Base-by-base conservation (phyloP, 2,329 filamentous ascomycete species). In the Rutstroemia sydowiana region DNA sequence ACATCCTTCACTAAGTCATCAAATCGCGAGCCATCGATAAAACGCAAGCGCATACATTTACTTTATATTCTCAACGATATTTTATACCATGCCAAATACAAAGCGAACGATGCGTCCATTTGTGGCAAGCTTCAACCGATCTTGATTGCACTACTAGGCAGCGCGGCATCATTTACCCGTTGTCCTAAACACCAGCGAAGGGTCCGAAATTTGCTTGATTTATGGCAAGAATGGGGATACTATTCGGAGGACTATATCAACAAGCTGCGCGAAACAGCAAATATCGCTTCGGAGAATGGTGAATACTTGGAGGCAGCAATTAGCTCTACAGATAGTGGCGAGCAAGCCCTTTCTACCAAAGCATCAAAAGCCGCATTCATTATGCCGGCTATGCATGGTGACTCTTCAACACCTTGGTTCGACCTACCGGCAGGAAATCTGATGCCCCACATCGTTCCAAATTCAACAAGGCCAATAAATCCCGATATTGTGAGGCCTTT, bases 361-460 rank as follows among this genome's bases (percentile, higher is more conserved):
- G 74, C 84, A 55, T 63, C 71, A 4, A 73, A 77, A 34, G 82
- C 39, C 6, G 75, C 84, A 0, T 92, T 81, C 62, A 68, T 85
- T 26, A 77, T 95, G 67, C 90, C 90, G 18, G 75, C 85, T 1
- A 79, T 78, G 51, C 90, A 95, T 65, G 90, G 90, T 37, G 87
- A 95, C 63, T 70, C 76, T 1, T 77, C 79, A 0, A 81, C 77
- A 3, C 82, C 85, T 0, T 95, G 85, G 79, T 87, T 90, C 69
- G 88, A 95, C 58, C 72, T 95, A 1, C 89, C 89, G 0, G 88
- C 88, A 1, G 85, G 82, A 2, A 92, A 88, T 58, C 84, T 91
- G 74, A 77, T 95, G 43, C 86, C 86, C 4, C 84, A 87, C 51
- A 81, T 95, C 54, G 79, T 86, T 36, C 87, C 85, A 4, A 85